phyloP scores from a whole-genome alignment of 495 filamentous ascomycete species.

The Aspergillus steynii region DNA sequence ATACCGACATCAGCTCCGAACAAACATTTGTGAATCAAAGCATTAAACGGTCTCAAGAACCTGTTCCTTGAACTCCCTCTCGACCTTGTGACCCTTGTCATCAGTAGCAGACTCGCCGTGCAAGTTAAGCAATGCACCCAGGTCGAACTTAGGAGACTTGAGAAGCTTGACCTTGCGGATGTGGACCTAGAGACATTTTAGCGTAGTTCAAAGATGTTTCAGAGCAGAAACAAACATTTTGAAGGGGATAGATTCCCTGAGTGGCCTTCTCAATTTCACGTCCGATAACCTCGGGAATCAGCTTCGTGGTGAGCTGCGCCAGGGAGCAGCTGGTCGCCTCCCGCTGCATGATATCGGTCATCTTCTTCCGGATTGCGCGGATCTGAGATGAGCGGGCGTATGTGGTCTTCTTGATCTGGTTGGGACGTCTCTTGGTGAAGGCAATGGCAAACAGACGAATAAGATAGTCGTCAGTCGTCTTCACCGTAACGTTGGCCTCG shows the following conservation, averaged over 20 bases:
- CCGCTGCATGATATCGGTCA: constrained; percentile 97
- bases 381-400: constrained; percentile 96
- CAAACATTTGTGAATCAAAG: constrained; percentile 20
- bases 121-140: constrained; percentile 88
- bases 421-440: constrained; percentile 97
- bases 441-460: constrained; percentile 97
- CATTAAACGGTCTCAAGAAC: constrained; percentile 88
- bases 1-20: constrained; percentile 14
- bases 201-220: constrained; percentile 10
- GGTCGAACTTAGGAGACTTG: constrained; percentile 97
- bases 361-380: constrained; percentile 96
- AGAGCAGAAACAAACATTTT: constrained; percentile 70
- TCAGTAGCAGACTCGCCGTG: constrained; percentile 97
- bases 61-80: constrained; percentile 98
- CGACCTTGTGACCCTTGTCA: constrained; percentile 96
- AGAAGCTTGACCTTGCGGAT: constrained; percentile 99
- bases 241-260: constrained; percentile 98
- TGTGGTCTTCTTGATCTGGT: constrained; percentile 99
- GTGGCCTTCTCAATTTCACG: constrained; percentile 99
- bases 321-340: constrained; percentile 93
- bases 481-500: constrained; percentile 98
- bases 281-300: constrained; percentile 98
- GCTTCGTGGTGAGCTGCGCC: constrained; percentile 91
- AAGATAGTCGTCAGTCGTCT: constrained; percentile 99
- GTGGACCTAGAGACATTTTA: constrained; percentile 72